Percentiles rank a stretch among this genome's conserved stretches.
Evolutionary conservation across 257 asterid species (phyloP).

Genomic region (Solanum tacnaense): DNA sequence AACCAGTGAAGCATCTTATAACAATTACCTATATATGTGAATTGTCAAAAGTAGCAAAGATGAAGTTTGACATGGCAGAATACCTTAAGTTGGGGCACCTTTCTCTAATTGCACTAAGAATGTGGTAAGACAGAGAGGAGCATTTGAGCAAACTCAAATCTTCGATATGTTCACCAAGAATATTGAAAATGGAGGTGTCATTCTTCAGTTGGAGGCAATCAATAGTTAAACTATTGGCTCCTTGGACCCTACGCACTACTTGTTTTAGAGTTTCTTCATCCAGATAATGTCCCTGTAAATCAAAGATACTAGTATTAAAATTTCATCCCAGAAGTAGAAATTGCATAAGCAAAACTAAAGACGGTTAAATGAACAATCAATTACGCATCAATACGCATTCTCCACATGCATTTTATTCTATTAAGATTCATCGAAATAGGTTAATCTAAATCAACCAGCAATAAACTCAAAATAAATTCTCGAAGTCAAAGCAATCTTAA

Average conservation of each 20-base stretch:
- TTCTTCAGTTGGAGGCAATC: conserved; percentile 52
- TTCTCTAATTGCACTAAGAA: conserved; percentile 36
- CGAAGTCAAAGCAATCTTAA: not conserved
- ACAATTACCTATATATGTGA: not conserved
- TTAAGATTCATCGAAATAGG: not conserved
- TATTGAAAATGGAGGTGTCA: conserved; percentile 23
- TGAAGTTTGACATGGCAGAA: not conserved
- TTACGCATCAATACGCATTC: not conserved
- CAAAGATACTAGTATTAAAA: not conserved
- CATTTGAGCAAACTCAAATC: conserved; percentile 69
- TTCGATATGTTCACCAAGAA: conserved; percentile 38
- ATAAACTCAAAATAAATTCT: not conserved
- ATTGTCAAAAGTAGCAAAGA: not conserved
- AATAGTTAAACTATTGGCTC: conserved; percentile 32
- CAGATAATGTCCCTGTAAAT: conserved; percentile 47
- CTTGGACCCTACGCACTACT: conserved; percentile 23
- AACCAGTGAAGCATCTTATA: not conserved
- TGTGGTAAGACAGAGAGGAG: conserved; percentile 25
- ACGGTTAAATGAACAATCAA: not conserved
- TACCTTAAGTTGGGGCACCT: conserved; percentile 69
- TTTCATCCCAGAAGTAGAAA: not conserved
- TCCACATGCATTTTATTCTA: not conserved
- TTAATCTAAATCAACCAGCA: not conserved
- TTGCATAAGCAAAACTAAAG: not conserved
- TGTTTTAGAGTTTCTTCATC: conserved; percentile 30